Conservation (phyloP, 192 early-diverging fungal species). For the Spizellomyces punctatus region DNA sequence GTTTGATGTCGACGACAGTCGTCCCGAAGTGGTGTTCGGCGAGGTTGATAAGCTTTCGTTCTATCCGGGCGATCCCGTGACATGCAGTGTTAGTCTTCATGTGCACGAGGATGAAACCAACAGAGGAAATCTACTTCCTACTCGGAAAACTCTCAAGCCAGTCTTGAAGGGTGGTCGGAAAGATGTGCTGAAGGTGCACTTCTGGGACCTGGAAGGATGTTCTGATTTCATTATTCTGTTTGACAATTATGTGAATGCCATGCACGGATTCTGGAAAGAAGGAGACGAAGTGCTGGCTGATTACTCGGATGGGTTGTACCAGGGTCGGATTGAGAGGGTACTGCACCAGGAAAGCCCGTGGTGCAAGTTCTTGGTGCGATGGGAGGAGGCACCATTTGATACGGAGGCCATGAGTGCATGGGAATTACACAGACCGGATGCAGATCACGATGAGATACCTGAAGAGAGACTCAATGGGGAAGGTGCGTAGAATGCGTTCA, state of each 20-base stretch:
- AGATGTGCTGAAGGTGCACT: constrained; percentile 22
- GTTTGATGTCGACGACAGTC: background rate
- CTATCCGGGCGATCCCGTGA: constrained; percentile 7
- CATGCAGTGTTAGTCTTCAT: constrained; percentile 11
- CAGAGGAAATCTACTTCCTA: background rate
- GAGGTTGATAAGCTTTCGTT: constrained; percentile 19
- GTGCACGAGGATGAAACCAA: constrained; percentile 18
- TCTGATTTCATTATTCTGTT: constrained; percentile 39
- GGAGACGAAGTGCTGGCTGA: constrained; percentile 22
- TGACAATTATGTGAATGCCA: constrained; percentile 10
- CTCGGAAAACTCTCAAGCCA: background rate
- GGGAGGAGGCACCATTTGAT: constrained; percentile 10
- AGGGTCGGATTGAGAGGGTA: constrained; percentile 15
- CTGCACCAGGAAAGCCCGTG: constrained; percentile 1
- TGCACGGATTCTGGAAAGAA: constrained; percentile 10
- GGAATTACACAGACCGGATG: constrained; percentile 22
- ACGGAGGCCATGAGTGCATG: constrained; percentile 25
- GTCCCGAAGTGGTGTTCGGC: constrained; percentile 28
- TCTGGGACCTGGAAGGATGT: constrained; percentile 25
- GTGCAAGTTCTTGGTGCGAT: constrained; percentile 24
- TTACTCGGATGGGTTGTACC: constrained; percentile 17
- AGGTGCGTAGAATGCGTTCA: background rate
- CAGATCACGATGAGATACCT: constrained; percentile 7
- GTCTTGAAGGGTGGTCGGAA: constrained; percentile 20
- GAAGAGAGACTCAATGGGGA: background rate